Evolutionary conservation across 176 grass and related monocot species (phyloP).

Genomic region (Panicum miliaceum): DNA sequence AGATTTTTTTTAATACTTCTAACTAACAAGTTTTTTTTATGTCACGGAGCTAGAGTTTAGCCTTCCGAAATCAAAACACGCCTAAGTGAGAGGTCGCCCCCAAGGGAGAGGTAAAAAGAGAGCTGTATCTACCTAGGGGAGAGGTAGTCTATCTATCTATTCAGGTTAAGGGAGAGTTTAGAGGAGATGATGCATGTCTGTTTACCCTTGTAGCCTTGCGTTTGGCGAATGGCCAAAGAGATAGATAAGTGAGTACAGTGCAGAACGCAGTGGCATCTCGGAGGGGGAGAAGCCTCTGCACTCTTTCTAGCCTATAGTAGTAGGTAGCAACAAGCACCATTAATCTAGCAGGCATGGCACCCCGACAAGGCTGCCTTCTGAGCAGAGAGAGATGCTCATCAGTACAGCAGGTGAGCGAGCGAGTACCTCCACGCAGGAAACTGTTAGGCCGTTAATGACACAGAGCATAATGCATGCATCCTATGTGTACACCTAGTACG

Average conservation of each 20-base stretch:
- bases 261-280: slow-evolving; percentile 8
- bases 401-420: neutral
- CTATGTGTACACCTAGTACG: neutral
- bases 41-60: too few relatives aligned
- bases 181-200: neutral
- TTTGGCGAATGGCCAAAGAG: neutral
- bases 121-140: slow-evolving; percentile 36
- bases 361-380: slow-evolving; percentile 22
- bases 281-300: neutral
- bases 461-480: slow-evolving; percentile 8
- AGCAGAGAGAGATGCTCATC: neutral
- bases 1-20: too few relatives aligned
- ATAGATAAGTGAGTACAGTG: neutral
- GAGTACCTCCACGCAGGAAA: slow-evolving; percentile 39
- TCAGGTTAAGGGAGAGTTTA: neutral
- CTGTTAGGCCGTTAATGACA: slow-evolving; percentile 44
- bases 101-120: neutral
- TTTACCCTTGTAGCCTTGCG: neutral
- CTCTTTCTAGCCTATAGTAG: neutral
- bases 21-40: too few relatives aligned
- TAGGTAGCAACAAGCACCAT: neutral
- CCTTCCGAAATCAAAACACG: too few relatives aligned
- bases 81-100: neutral
- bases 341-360: neutral
- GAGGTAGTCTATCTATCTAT: neutral